These are phyloP conservation scores for Tolypocladium tundrense DNA, from an alignment of 2,329 filamentous ascomycete genomes.

Conservation along the genomic window DNA sequence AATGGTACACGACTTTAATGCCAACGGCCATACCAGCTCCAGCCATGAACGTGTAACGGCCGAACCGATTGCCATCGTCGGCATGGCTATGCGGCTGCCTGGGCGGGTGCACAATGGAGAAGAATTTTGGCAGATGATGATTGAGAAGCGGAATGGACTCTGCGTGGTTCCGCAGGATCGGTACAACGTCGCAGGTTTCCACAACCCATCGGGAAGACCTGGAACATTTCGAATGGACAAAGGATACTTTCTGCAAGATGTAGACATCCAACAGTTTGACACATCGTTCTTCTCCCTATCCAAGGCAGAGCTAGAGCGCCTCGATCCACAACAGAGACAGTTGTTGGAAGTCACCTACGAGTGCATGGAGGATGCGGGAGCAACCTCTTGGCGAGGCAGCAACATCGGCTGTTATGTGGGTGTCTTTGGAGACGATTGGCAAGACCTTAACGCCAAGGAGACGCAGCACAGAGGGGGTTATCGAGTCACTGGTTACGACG, in stretches of 20 bases:
- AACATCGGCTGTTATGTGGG: conserved; percentile 7
- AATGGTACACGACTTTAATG: not conserved
- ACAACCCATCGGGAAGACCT: conserved; percentile 3
- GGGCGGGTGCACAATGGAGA: conserved; percentile 23
- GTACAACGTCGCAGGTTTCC: conserved; percentile 7
- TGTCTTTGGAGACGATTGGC: conserved; percentile 7
- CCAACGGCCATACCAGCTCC: not conserved
- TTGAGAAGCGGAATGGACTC: conserved; percentile 4
- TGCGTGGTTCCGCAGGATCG: conserved; percentile 6
- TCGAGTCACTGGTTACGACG: conserved; percentile 13
- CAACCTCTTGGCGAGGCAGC: not conserved
- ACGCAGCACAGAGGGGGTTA: conserved; percentile 2
- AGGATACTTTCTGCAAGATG: conserved; percentile 15
- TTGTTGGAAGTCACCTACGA: conserved; percentile 17
- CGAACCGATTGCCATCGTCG: conserved; percentile 27
- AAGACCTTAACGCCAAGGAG: conserved; percentile 3
- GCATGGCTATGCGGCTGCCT: conserved; percentile 29
- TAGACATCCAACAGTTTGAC: conserved; percentile 11
- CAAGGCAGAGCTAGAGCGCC: conserved; percentile 13
- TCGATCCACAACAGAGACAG: conserved; percentile 21
- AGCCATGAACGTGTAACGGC: not conserved
- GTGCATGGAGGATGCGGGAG: conserved; percentile 6
- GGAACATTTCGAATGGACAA: conserved; percentile 2
- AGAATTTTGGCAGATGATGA: conserved; percentile 28
- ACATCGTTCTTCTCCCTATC: conserved; percentile 13